These are phyloP conservation scores for Beauveria scarabaeidicola DNA, from an alignment of 2,329 filamentous ascomycete genomes.

Conservation along the genomic window DNA sequence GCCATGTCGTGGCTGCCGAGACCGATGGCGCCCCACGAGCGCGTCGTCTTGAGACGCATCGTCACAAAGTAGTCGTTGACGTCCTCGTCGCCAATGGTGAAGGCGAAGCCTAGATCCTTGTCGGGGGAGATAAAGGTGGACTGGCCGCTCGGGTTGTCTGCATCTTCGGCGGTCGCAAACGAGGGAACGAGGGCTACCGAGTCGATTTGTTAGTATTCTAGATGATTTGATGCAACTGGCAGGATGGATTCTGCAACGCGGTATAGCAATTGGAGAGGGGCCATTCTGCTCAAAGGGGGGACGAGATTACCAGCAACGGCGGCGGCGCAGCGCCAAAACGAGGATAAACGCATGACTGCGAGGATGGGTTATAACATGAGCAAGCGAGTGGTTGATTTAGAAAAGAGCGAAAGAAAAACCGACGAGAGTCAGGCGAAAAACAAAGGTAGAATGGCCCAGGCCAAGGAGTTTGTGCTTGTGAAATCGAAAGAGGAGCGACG, in stretches of 20 bases:
- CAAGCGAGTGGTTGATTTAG: background rate
- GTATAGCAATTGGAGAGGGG: background rate
- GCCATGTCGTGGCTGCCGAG: conserved; percentile 44
- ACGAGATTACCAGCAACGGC: conserved; percentile 5
- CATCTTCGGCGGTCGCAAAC: conserved; percentile 19
- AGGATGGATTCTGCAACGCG: background rate
- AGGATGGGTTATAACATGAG: conserved; percentile 2
- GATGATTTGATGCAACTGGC: background rate
- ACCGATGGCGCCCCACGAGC: conserved; percentile 47
- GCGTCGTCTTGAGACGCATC: conserved; percentile 36
- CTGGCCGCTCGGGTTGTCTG: conserved; percentile 24
- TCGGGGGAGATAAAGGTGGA: conserved; percentile 37
- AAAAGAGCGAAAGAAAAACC: background rate
- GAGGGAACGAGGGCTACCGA: conserved; percentile 14
- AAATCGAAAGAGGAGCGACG: conserved; percentile 3
- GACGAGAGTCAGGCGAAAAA: background rate
- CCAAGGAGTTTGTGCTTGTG: background rate
- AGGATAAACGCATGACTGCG: conserved; percentile 3
- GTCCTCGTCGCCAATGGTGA: conserved; percentile 38
- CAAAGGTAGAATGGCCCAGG: background rate
- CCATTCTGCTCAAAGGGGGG: background rate
- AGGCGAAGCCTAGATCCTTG: conserved; percentile 38
- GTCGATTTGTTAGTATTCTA: background rate
- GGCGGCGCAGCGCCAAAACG: conserved; percentile 8
- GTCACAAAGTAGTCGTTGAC: conserved; percentile 45